Conservation (phyloP, 768 basidiomycete genomes). For the Sarcomyxa edulis region DNA sequence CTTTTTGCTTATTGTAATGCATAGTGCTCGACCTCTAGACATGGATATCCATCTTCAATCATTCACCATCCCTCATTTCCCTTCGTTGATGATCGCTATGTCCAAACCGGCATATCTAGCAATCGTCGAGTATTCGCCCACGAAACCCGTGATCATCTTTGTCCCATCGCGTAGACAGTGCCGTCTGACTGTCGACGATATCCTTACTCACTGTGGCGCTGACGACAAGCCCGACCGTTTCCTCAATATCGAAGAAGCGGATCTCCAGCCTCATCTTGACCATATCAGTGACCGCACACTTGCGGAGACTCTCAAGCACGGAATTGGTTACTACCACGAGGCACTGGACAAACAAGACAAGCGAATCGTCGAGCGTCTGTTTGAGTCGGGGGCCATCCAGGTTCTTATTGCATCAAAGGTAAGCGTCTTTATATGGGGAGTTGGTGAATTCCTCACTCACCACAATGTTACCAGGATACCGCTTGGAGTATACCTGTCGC, state of each 20-base stretch:
- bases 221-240: slow-evolving; percentile 83
- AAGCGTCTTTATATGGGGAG: slow-evolving; percentile 13
- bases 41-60: slow-evolving; percentile 98
- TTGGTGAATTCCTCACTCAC: no score
- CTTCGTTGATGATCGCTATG: slow-evolving; percentile 98
- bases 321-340: slow-evolving; percentile 95
- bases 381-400: slow-evolving; percentile 92
- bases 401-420: slow-evolving; percentile 93
- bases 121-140: slow-evolving; percentile 79
- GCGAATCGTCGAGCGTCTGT: slow-evolving; percentile 86
- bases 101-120: slow-evolving; percentile 96
- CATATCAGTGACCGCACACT: slow-evolving; percentile 74
- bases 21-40: slow-evolving; percentile 89
- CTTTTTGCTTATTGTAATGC: slow-evolving; percentile 3
- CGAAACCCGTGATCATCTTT: slow-evolving; percentile 87
- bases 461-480: slow-evolving; percentile 61
- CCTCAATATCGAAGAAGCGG: slow-evolving; percentile 80
- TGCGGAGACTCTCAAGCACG: slow-evolving; percentile 78
- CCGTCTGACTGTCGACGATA: slow-evolving; percentile 87
- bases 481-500: slow-evolving; percentile 95
- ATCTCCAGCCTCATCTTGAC: slow-evolving; percentile 85
- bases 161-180: slow-evolving; percentile 93
- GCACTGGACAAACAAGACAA: slow-evolving; percentile 90
- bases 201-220: slow-evolving; percentile 82
- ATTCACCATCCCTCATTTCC: slow-evolving; percentile 96